Evolutionary conservation across 345 rosid genomes (phyloP), one percentile per base, ranked within the genome.

Genomic region (Gossypium australe): DNA sequence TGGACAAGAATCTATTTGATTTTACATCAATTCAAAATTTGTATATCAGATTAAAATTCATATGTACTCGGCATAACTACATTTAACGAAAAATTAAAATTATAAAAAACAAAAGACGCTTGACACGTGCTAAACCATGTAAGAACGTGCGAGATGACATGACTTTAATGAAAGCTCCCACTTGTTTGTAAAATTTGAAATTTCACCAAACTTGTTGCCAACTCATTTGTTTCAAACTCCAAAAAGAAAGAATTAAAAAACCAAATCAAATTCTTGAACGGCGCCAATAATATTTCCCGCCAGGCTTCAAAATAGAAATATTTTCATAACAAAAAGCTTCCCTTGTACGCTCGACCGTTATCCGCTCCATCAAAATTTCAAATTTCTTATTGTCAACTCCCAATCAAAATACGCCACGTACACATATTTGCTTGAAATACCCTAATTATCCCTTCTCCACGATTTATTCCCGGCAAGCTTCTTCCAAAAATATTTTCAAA

Each of bases 391-490:
- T 53, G 12, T 9, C 41, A 34, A 0, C 13, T 6, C 1, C 63
- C 57, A 67, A 24, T 48, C 4, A 14, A 14, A 47, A 20, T 24
- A 22, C 1, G 34, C 13, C 71, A 67, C 57, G 43, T 48, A 3
- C 7, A 4, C 22, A 1, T 14, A 77, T 81, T 80, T 55, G 13
- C 1, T 5, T 2, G 74, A 80, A 76, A 65, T 43, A 2, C 20
- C 16, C 18, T 18, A 18, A 65, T 65, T 59, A 25, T 25, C 17
- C 17, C 17, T 60, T 60, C 38, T 25, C 64, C 64, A 12, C 64
- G 41, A 17, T 60, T 60, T 60, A 25, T 25, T 84, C 78, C 24
- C 34, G 17, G 71, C 78, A 80, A 84, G 82, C 84, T 74, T 82
- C 52, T 56, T 52, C 11, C 56, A 63, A 38, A 62, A 61, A 57